Conservation (phyloP, 2,329 filamentous ascomycete species). For the Penicillium brevicompactum region DNA sequence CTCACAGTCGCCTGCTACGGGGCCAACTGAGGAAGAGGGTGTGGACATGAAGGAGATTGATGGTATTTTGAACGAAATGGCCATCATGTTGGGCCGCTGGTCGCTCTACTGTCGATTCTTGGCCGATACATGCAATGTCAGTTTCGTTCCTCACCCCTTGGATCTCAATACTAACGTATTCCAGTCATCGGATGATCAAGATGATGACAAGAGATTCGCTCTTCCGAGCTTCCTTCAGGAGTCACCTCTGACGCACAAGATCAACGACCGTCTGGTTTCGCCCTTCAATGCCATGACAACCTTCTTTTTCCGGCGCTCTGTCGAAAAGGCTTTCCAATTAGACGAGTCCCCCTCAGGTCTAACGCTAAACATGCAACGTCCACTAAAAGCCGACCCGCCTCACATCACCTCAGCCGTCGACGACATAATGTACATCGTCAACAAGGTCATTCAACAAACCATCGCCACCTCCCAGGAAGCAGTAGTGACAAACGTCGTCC, state of each 20-base stretch:
- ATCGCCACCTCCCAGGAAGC: slow-evolving; percentile 81
- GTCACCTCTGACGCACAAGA: slow-evolving; percentile 79
- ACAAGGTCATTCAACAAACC: slow-evolving; percentile 83
- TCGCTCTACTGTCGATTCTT: slow-evolving; percentile 89
- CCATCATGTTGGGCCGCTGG: slow-evolving; percentile 91
- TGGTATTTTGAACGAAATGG: slow-evolving; percentile 80
- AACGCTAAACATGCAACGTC: slow-evolving; percentile 71
- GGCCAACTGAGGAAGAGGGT: slow-evolving; percentile 77
- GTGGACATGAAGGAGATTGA: slow-evolving; percentile 98
- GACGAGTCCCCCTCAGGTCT: slow-evolving; percentile 84
- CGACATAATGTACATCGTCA: slow-evolving; percentile 99
- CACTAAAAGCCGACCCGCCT: slow-evolving; percentile 75
- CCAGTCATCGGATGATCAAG: slow-evolving; percentile 37
- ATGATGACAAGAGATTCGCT: slow-evolving; percentile 60
- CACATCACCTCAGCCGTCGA: slow-evolving; percentile 95
- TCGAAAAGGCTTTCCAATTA: slow-evolving; percentile 96
- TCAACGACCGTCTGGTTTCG: slow-evolving; percentile 70
- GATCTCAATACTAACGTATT: slow-evolving; percentile 3
- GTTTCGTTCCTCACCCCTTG: slow-evolving; percentile 25
- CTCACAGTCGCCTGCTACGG: slow-evolving; percentile 74
- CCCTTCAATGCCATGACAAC: slow-evolving; percentile 92
- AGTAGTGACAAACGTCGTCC: slow-evolving; percentile 75
- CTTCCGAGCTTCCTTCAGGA: slow-evolving; percentile 75
- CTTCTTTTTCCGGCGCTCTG: slow-evolving; percentile 94
- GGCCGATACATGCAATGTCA: slow-evolving; percentile 79